Evolutionary conservation across 805 yeast genomes (phyloP), one percentile per base, ranked within the genome.

Genomic region (Candida hungchunana): DNA sequence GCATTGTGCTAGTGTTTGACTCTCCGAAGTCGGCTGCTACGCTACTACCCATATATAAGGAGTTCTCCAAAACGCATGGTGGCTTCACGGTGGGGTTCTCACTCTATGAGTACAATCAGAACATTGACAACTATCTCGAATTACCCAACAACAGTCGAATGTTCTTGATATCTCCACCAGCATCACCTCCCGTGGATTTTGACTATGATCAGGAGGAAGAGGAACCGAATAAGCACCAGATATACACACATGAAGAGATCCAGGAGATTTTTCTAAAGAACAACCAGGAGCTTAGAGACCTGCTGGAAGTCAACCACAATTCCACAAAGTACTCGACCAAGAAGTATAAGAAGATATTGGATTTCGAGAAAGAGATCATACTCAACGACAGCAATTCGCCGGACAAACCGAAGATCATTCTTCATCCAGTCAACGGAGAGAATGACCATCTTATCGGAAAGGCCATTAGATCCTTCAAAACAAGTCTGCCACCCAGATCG

Each of bases 161-260:
- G 55, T 66, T 65, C 42, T 40, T 66, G 28, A 59, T 65, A 6
- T 63, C 69, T 0, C 71, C 71, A 6, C 69, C 69, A 13, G 52
- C 60, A 6, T 64, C 69, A 4, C 69, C 69, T 2, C 69, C 70
- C 5, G 62, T 63, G 4, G 70, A 49, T 16, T 66, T 65, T 37
- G 62, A 64, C 36, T 66, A 56, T 40, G 50, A 60, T 11, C 51
- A 48, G 26, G 53, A 55, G 18, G 71, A 66, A 39, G 69, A 61
- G 19, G 56, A 55, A 4, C 71, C 71, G 3, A 53, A 50, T 19
- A 53, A 47, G 29, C 39, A 42, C 17, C 57, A 52, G 37, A 52
- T 51, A 14, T 51, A 51, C 27, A 54, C 55, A 7, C 50, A 43
- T 20, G 51, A 53, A 18, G 58, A 53, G 15, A 16, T 53, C 1